Conservation (phyloP, 257 asterid species). For the Mentha longifolia region DNA sequence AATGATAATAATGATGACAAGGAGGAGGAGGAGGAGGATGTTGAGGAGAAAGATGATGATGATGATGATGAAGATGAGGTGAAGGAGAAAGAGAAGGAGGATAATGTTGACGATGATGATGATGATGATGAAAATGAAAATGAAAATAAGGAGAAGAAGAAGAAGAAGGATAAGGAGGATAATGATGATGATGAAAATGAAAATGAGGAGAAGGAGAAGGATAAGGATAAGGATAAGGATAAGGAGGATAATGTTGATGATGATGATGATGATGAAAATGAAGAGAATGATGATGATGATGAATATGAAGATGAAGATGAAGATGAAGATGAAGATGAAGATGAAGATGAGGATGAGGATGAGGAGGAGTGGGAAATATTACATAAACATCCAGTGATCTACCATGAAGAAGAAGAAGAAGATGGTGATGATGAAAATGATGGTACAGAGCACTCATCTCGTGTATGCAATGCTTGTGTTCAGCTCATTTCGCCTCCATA, state of each 20-base stretch:
- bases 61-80: no score
- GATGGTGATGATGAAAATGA: background rate
- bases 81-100: no score
- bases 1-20: background rate
- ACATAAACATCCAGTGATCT: background rate
- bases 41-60: no score
- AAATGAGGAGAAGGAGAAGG: background rate
- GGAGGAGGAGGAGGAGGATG: background rate
- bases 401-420: background rate
- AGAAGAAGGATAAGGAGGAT: no score
- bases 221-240: no score
- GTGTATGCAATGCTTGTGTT: conserved; percentile 16
- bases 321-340: background rate
- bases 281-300: background rate
- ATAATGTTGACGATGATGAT: no score
- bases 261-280: no score
- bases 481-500: background rate
- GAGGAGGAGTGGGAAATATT: background rate
- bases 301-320: background rate
- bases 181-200: background rate
- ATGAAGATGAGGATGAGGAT: background rate
- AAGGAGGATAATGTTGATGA: no score
- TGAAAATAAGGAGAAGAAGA: no score
- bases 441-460: background rate
- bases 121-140: no score